Evolutionary conservation across 257 asterid genomes (phyloP), one percentile per base, ranked within the genome.

Genomic region (Datura wrightii): DNA sequence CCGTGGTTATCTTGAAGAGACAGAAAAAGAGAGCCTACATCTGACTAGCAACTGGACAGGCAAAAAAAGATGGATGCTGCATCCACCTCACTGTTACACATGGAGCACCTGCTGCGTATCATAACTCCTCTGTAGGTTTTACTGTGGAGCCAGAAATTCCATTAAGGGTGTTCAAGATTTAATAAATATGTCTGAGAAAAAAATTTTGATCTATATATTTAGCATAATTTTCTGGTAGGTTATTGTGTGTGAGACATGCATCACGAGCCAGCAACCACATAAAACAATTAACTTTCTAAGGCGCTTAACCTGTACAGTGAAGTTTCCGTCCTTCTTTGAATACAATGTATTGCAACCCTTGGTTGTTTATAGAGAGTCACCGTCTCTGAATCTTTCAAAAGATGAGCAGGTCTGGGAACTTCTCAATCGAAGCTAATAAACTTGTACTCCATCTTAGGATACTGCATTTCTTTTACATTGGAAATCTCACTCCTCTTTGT

Each of bases 381-480:
- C 1, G 3, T 67, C 24, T 67, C 24, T 37, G 11, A 67, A 67
- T 37, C 31, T 37, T 67, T 67, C 42, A 67, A 67, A 37, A 67
- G 74, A 37, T 67, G 6, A 67, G 76, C 50, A 15, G 37, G 31
- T 39, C 78, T 67, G 31, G 24, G 24, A 67, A 39, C 24, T 67
- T 67, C 24, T 39, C 56, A 71, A 72, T 16, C 6, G 16, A 50
- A 50, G 60, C 4, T 76, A 50, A 24, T 74, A 10, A 72, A 24
- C 60, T 48, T 46, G 44, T 46, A 46, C 19, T 74, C 59, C 60
- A 74, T 24, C 60, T 46, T 19, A 46, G 11, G 80, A 72, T 74
- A 48, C 42, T 74, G 11, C 60, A 46, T 72, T n/a, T 74, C 60
- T 48, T 24, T 74, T 74, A 74, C 81, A 48, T 74, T 74, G 41